A percentile compares a stretch with the other conserved stretches of the same genome.
Evolutionary conservation across 176 grass and related monocot species (phyloP).

Genomic region (Aegilops longissima): DNA sequence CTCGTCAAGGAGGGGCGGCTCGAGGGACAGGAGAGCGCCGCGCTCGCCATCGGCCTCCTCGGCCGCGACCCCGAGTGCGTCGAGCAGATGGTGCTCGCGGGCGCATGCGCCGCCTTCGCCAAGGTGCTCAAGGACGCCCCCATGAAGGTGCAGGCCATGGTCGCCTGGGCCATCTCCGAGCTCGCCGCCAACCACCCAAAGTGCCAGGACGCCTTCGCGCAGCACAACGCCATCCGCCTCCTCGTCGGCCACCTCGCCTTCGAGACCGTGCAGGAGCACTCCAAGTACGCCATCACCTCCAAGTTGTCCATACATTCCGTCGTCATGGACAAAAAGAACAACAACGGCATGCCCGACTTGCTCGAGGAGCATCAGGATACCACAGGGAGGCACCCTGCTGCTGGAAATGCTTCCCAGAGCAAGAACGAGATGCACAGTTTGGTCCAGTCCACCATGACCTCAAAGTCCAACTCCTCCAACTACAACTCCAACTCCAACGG

Average conservation of each 20-base stretch:
- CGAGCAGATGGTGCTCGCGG: slow-evolving; percentile 83
- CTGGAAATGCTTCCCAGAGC: slow-evolving; percentile 18
- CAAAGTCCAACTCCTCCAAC: slow-evolving; percentile 36
- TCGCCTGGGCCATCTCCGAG: slow-evolving; percentile 87
- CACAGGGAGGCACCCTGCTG: slow-evolving; percentile 31
- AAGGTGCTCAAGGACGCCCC: slow-evolving; percentile 92
- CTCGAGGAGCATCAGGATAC: slow-evolving; percentile 35
- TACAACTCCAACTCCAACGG: neutral
- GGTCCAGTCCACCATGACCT: slow-evolving; percentile 75
- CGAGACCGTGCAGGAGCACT: slow-evolving; percentile 95
- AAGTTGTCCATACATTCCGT: slow-evolving; percentile 87
- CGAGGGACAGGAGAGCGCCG: slow-evolving; percentile 86
- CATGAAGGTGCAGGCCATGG: slow-evolving; percentile 98
- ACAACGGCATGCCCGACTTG: slow-evolving; percentile 20
- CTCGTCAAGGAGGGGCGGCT: slow-evolving; percentile 72
- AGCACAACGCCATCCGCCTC: slow-evolving; percentile 73
- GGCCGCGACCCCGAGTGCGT: slow-evolving; percentile 86
- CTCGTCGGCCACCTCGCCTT: slow-evolving; percentile 86
- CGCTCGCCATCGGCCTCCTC: slow-evolving; percentile 78
- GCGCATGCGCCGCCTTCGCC: slow-evolving; percentile 68
- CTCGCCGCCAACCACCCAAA: slow-evolving; percentile 75
- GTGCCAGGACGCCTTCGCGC: slow-evolving; percentile 80
- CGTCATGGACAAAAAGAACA: slow-evolving; percentile 88
- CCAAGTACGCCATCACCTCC: slow-evolving; percentile 73
- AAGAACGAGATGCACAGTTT: slow-evolving; percentile 82